Evolutionary conservation across 345 rosid genomes (phyloP).

Genomic region (Eucalyptus marginata): DNA sequence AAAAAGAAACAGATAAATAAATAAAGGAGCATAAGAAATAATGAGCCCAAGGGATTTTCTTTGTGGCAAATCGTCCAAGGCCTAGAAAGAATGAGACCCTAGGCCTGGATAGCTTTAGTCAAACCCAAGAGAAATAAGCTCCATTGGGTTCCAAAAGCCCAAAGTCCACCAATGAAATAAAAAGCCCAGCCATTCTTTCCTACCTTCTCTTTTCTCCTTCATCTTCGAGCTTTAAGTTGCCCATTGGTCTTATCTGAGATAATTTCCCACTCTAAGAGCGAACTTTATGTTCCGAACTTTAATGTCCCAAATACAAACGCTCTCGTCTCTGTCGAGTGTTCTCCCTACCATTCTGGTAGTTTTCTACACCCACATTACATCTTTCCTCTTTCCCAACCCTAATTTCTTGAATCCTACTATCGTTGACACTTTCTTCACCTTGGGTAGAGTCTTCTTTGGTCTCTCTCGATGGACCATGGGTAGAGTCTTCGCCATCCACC

Average conservation of each 20-base stretch:
- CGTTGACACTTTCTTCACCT: no score
- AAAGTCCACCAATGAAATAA: neutral
- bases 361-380: no score
- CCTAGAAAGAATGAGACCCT: neutral
- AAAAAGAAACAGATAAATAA: neutral
- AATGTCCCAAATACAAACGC: no score
- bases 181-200: neutral
- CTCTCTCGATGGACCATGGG: no score
- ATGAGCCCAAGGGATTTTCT: neutral
- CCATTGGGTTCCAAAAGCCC: neutral
- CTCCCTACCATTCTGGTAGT: no score
- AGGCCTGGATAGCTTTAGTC: neutral
- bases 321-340: no score
- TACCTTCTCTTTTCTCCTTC: neutral
- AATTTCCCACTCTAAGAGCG: no score
- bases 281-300: no score
- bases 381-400: no score
- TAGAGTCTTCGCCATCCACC: no score
- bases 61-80: neutral
- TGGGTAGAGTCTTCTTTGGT: no score
- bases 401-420: no score
- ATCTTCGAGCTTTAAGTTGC: neutral
- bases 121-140: neutral
- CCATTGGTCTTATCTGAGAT: neutral
- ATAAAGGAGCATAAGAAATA: neutral